Percentiles rank a stretch among this genome's conserved stretches.
phyloP scores from a whole-genome alignment of 1,139 yeast species.

The Yamadazyma spencermartinsiae region DNA sequence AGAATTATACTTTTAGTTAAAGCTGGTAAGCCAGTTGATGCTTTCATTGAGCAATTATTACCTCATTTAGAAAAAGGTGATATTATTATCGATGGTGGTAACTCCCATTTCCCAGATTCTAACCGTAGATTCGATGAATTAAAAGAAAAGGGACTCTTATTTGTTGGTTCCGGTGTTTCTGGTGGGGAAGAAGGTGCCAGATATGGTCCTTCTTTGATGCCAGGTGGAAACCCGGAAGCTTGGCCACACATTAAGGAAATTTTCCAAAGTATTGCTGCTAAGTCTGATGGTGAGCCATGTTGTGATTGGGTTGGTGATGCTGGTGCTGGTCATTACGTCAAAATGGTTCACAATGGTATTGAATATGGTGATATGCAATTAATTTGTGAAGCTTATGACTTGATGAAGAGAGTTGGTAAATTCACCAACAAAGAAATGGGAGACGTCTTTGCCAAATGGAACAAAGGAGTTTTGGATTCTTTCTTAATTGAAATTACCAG shows the following conservation, averaged over 20 bases:
- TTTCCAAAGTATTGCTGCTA: conserved; percentile 95
- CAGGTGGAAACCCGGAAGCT: conserved; percentile 97
- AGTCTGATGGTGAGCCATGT: conserved; percentile 98
- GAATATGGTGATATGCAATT: conserved; percentile 99
- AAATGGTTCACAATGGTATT: conserved; percentile 99
- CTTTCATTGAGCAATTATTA: conserved; percentile 80
- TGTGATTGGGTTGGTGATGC: conserved; percentile 99
- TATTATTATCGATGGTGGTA: conserved; percentile 99
- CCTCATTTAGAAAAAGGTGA: conserved; percentile 96
- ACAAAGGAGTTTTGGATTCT: conserved; percentile 96
- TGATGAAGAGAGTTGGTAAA: conserved; percentile 92
- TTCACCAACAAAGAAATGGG: conserved; percentile 91
- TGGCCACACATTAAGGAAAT: conserved; percentile 98
- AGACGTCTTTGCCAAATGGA: conserved; percentile 90
- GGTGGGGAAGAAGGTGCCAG: conserved; percentile 99
- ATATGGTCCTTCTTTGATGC: conserved; percentile 98
- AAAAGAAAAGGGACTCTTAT: conserved; percentile 81
- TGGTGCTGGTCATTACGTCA: conserved; percentile 98
- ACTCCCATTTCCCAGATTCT: conserved; percentile 98
- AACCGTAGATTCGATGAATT: conserved; percentile 95
- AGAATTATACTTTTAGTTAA: conserved; percentile 91
- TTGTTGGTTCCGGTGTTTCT: conserved; percentile 99
- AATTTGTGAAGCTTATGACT: conserved; percentile 96
- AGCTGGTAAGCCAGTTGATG: conserved; percentile 96
- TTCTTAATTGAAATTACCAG: conserved; percentile 96